Evolutionary conservation across 1,284 basidiomycete species (phyloP).

Genomic region (Blastosporella zonata): DNA sequence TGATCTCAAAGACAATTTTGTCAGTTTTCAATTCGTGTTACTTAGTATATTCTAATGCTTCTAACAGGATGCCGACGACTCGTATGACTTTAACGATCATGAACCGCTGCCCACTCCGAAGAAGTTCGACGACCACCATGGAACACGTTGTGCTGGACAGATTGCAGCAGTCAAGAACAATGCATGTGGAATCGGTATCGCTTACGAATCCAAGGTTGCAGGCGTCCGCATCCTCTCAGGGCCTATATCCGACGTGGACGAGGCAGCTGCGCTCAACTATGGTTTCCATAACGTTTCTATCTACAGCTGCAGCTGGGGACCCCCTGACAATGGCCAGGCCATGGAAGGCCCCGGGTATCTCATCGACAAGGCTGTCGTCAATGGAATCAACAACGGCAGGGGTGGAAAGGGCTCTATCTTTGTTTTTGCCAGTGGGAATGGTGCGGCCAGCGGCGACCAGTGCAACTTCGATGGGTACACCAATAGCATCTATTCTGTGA

Average conservation of each 20-base stretch:
- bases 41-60: slow-evolving; percentile 1
- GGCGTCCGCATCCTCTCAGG: slow-evolving; percentile 96
- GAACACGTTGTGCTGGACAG: slow-evolving; percentile 97
- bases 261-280: slow-evolving; percentile 94
- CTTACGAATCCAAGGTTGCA: slow-evolving; percentile 88
- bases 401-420: slow-evolving; percentile 90
- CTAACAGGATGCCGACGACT: slow-evolving; percentile 79
- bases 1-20: slow-evolving; percentile 90
- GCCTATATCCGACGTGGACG: slow-evolving; percentile 97
- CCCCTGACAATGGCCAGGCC: slow-evolving; percentile 90
- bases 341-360: slow-evolving; percentile 96
- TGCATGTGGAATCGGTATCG: slow-evolving; percentile 93
- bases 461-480: slow-evolving; percentile 99
- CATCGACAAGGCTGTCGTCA: slow-evolving; percentile 93
- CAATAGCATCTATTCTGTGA: slow-evolving; percentile 96
- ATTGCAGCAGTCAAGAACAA: slow-evolving; percentile 97
- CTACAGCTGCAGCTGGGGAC: slow-evolving; percentile 98
- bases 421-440: slow-evolving; percentile 98
- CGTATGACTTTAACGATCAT: slow-evolving; percentile 98
- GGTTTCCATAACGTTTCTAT: slow-evolving; percentile 92
- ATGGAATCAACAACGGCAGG: slow-evolving; percentile 91
- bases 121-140: slow-evolving; percentile 92
- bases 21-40: slow-evolving; percentile 41
- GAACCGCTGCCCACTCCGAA: slow-evolving; percentile 83
- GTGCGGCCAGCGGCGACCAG: slow-evolving; percentile 89